Conservation (phyloP, 345 rosid species). For the Alliaria petiolata region DNA sequence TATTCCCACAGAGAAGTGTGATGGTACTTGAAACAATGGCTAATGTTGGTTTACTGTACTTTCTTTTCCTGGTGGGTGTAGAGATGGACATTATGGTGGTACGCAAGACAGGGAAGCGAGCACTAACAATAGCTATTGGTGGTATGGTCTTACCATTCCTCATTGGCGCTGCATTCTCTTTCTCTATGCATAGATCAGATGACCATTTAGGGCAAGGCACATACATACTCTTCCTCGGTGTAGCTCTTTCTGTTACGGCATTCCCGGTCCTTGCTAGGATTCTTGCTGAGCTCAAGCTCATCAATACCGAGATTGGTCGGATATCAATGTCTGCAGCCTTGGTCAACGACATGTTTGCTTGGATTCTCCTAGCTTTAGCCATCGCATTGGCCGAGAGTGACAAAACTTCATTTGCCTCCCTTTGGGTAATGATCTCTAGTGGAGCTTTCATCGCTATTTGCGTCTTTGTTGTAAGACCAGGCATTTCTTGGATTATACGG, state of each 20-base stretch:
- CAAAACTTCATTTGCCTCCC: constrained; percentile 47
- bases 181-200: constrained; percentile 26
- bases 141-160: constrained; percentile 87
- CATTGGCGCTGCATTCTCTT: constrained; percentile 51
- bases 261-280: constrained; percentile 91
- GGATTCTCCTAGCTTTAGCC: constrained; percentile 81
- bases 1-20: constrained; percentile 83
- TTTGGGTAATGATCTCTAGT: constrained; percentile 70
- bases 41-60: constrained; percentile 81
- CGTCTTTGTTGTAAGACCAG: constrained; percentile 62
- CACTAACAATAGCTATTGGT: constrained; percentile 55
- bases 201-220: constrained; percentile 41
- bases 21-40: constrained; percentile 99
- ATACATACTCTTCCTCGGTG: constrained; percentile 72
- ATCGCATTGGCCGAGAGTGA: constrained; percentile 75
- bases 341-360: constrained; percentile 83
- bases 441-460: constrained; percentile 49
- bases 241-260: constrained; percentile 88
- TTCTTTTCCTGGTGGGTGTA: constrained; percentile 84
- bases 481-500: constrained; percentile 59
- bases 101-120: constrained; percentile 60
- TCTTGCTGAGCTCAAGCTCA: constrained; percentile 87
- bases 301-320: constrained; percentile 83
- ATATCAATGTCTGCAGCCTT: constrained; percentile 92
- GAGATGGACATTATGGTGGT: constrained; percentile 91